Conservation (phyloP, 805 yeast genomes). For the Ogataea nitratoaversa region DNA sequence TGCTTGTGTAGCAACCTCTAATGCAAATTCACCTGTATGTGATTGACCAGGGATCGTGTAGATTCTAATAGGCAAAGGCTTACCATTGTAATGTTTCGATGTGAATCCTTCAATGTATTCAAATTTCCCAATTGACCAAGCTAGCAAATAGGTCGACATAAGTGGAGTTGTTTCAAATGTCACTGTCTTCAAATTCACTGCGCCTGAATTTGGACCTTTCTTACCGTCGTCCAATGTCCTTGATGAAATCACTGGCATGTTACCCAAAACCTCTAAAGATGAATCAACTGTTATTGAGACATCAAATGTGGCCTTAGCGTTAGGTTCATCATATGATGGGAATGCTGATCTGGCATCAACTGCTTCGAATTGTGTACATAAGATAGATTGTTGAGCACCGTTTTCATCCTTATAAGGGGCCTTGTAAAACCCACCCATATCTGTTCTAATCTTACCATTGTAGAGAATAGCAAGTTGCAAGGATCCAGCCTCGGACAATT, state of each 20-base stretch:
- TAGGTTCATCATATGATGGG: conserved; percentile 57
- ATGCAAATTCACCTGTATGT: conserved; percentile 44
- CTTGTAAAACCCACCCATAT: conserved; percentile 55
- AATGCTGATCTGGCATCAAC: conserved; percentile 57
- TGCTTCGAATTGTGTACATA: conserved; percentile 56
- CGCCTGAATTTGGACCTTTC: conserved; percentile 9
- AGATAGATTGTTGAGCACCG: conserved; percentile 36
- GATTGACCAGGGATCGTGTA: conserved; percentile 50
- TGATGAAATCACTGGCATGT: conserved; percentile 37
- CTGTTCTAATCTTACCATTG: conserved; percentile 43
- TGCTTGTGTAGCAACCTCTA: conserved; percentile 43
- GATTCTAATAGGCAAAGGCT: conserved; percentile 44
- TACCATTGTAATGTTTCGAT: conserved; percentile 34
- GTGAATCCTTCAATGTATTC: conserved; percentile 49
- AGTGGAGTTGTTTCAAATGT: conserved; percentile 44
- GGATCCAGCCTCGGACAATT: conserved; percentile 25
- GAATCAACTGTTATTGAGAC: conserved; percentile 35
- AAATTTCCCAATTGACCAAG: conserved; percentile 57
- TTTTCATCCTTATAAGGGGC: conserved; percentile 37
- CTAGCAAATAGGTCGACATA: conserved; percentile 54
- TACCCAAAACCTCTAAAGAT: conserved; percentile 39
- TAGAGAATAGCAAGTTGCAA: conserved; percentile 33
- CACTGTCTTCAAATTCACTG: conserved; percentile 21
- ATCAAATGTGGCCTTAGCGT: conserved; percentile 50
- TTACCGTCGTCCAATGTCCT: conserved; percentile 21